These are phyloP conservation scores for Hypoxylon sp. DNA, from an alignment of 2,329 filamentous ascomycete genomes.

Conservation along the genomic window DNA sequence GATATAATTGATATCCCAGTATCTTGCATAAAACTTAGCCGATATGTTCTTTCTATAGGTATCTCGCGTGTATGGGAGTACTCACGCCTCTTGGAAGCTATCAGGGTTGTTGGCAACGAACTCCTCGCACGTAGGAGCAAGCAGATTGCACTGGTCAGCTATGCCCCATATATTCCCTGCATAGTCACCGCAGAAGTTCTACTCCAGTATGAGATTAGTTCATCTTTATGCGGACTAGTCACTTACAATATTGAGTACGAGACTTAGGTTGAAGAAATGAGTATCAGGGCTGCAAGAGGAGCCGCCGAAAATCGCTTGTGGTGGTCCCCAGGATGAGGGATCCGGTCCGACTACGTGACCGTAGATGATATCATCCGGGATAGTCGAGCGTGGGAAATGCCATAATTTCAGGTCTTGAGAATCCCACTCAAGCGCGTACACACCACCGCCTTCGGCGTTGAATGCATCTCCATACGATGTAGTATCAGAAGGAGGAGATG, in stretches of 20 bases:
- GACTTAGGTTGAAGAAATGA: conserved; percentile 77
- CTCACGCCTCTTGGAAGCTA: conserved; percentile 60
- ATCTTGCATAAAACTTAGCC: conserved; percentile 45
- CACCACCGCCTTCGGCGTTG: conserved; percentile 76
- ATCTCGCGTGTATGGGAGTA: background rate
- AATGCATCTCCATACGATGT: conserved; percentile 74
- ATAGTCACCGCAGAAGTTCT: conserved; percentile 84
- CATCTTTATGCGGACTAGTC: background rate
- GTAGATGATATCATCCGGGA: conserved; percentile 75
- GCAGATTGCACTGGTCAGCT: conserved; percentile 57
- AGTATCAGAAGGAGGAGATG: conserved; percentile 59
- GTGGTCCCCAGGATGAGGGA: conserved; percentile 77
- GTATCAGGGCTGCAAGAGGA: conserved; percentile 74
- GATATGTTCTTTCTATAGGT: background rate
- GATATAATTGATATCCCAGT: conserved; percentile 71
- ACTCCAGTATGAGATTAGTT: conserved; percentile 14
- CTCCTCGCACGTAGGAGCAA: conserved; percentile 63
- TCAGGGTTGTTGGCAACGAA: conserved; percentile 63
- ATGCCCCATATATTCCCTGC: conserved; percentile 66
- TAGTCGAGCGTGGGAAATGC: conserved; percentile 77
- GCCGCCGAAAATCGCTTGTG: conserved; percentile 78
- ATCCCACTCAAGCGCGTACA: conserved; percentile 82
- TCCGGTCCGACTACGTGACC: conserved; percentile 67
- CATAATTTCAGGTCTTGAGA: conserved; percentile 77
- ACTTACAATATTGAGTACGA: conserved; percentile 77